phyloP scores from a whole-genome alignment of 164 flowering plant species.

The grape (Vitis vinifera) region DNA sequence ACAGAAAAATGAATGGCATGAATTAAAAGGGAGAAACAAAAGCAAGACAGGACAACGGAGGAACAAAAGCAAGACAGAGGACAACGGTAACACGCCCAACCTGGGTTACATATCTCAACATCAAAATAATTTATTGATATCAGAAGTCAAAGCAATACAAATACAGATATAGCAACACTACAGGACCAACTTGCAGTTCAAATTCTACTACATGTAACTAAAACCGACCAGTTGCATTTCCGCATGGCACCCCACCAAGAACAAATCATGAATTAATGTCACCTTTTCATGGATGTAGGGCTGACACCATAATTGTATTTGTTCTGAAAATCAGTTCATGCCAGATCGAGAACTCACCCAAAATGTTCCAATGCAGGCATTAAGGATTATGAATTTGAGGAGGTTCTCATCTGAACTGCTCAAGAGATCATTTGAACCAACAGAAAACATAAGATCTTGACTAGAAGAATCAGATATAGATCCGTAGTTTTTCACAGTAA shows the following conservation, averaged over 20 bases:
- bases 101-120: not conserved
- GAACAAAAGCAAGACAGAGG: too few relatives aligned
- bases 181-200: too few relatives aligned
- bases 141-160: too few relatives aligned
- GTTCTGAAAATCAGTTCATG: too few relatives aligned
- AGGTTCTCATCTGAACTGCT: slow-evolving; percentile 47
- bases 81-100: not conserved
- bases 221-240: not conserved
- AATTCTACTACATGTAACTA: too few relatives aligned
- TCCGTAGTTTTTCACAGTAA: slow-evolving; percentile 55
- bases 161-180: too few relatives aligned
- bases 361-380: slow-evolving; percentile 47
- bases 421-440: slow-evolving; percentile 37
- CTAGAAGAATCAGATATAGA: slow-evolving; percentile 42
- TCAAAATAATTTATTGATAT: too few relatives aligned
- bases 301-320: too few relatives aligned
- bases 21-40: not conserved
- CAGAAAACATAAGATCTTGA: slow-evolving; percentile 48
- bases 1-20: not conserved
- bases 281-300: not conserved
- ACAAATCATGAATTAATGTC: not conserved
- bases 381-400: slow-evolving; percentile 47
- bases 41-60: not conserved
- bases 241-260: not conserved
- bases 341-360: slow-evolving; percentile 49